Percentiles rank a stretch among this genome's conserved stretches.
Evolutionary conservation across 2,329 filamentous ascomycete genomes (phyloP).

Genomic region (Stemphylium vesicarium): DNA sequence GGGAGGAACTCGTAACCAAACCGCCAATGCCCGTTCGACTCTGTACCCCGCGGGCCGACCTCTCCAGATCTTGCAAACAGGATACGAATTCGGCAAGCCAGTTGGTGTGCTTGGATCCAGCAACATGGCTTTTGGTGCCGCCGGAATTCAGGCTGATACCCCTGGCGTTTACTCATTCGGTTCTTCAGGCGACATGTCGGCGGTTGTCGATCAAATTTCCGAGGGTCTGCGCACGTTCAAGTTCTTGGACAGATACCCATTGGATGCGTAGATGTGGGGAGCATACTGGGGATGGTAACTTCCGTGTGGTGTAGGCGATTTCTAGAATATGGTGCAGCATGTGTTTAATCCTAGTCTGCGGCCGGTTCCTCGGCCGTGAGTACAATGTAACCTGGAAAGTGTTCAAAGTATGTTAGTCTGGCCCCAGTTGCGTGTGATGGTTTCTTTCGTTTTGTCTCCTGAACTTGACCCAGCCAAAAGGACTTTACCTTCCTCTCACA

Average conservation of each 20-base stretch:
- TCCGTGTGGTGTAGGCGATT: not conserved
- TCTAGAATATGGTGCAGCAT: no score
- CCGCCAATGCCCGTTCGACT: constrained; percentile 49
- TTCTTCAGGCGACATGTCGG: constrained; percentile 12
- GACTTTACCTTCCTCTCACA: not conserved
- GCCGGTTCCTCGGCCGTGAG: no score
- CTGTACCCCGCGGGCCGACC: constrained; percentile 70
- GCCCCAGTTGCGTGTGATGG: no score
- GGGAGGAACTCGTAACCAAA: constrained; percentile 25
- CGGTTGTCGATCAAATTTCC: constrained; percentile 31
- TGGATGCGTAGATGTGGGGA: constrained; percentile 51
- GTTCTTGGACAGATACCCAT: constrained; percentile 68
- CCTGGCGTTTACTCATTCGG: constrained; percentile 47
- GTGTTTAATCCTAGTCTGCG: no score
- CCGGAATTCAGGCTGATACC: constrained; percentile 53
- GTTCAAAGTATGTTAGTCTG: no score
- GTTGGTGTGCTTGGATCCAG: constrained; percentile 64
- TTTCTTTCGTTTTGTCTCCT: no score
- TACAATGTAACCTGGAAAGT: no score
- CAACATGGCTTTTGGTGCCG: constrained; percentile 49
- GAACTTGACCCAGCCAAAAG: not conserved
- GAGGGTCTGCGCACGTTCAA: constrained; percentile 68
- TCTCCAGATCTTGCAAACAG: constrained; percentile 66
- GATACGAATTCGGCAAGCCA: constrained; percentile 74
- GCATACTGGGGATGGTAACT: not conserved